Evolutionary conservation across 2,329 filamentous ascomycete species (phyloP), one percentile per base, ranked within the genome.

Genomic region (Beauveria medogensis): DNA sequence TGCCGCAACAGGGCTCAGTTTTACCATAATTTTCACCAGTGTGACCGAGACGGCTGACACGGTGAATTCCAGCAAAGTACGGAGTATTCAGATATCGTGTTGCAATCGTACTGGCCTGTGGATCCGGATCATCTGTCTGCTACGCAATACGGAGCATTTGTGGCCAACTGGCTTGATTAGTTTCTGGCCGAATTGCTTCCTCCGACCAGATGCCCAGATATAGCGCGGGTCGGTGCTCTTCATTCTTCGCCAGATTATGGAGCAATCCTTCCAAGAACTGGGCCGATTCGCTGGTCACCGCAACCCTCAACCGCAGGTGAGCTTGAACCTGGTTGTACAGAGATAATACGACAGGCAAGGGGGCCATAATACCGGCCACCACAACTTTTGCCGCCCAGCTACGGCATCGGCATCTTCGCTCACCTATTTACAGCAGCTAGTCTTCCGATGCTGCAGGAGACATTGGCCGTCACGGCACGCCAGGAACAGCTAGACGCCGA

Each of bases 401-500:
- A 58, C 47, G 46, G 48, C 56, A 59, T n/a, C 47, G 46, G 48
- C 40, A n/a, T 37, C 24, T 12, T 47, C 22, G 8, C 22, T 43
- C 51, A 41, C 44, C 10, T 44, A n/a, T n/a, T n/a, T n/a, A 24
- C 47, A 34, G 40, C 48, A 46, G 40, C 40, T 59, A 59, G 47
- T 28, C 9, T n/a, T 44, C 56, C 47, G 56, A 59, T 59, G 48
- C 47, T 59, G 48, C 48, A 59, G 47, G 56, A 59, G 47, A 51
- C 56, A 9, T 41, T 28, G 20, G 9, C 26, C 37, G 55, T 3
- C 20, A n/a, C 47, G 12, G 44, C 24, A 37, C 18, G 40, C 40
- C 56, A 59, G 56, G 56, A 53, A 59, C 56, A 59, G 40, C 48
- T 59, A 59, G 41, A 59, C 44, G 56, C 56, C 47, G 56, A 20